Conservation (phyloP, 805 yeast species). For the Suhomyces vadensis region DNA sequence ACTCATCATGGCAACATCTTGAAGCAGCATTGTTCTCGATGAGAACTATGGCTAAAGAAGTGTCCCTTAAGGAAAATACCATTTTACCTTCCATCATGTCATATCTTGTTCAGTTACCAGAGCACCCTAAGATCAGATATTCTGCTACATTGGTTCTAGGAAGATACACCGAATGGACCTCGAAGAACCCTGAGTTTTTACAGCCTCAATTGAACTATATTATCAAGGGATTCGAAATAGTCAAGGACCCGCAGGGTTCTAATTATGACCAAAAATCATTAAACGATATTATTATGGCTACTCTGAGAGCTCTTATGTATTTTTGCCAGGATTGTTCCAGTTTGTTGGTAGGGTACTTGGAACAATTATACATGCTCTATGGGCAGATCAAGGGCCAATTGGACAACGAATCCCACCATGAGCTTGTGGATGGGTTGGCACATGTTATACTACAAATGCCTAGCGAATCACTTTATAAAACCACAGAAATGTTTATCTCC, state of each 20-base stretch:
- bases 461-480: constrained; percentile 50
- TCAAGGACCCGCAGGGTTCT: constrained; percentile 8
- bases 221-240: constrained; percentile 60
- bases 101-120: constrained; percentile 68
- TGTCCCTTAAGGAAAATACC: constrained; percentile 61
- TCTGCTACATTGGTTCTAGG: constrained; percentile 93
- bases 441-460: constrained; percentile 70
- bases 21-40: constrained; percentile 90
- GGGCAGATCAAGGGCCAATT: constrained; percentile 50
- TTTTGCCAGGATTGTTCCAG: constrained; percentile 89
- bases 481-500: constrained; percentile 62
- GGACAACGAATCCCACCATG: constrained; percentile 69
- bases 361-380: constrained; percentile 75
- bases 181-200: constrained; percentile 77
- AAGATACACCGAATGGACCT: constrained; percentile 95
- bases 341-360: constrained; percentile 63
- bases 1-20: constrained; percentile 72
- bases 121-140: constrained; percentile 82
- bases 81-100: constrained; percentile 79
- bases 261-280: constrained; percentile 19
- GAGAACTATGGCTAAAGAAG: constrained; percentile 94
- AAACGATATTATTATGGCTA: constrained; percentile 69
- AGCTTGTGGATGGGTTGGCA: constrained; percentile 87
- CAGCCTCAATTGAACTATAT: constrained; percentile 85
- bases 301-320: constrained; percentile 90